Percentiles rank a stretch among this genome's conserved stretches.
These are phyloP conservation scores for Dictyostelium brefeldianum DNA, from an alignment of 78 protist genomes.

Conservation along the genomic window DNA sequence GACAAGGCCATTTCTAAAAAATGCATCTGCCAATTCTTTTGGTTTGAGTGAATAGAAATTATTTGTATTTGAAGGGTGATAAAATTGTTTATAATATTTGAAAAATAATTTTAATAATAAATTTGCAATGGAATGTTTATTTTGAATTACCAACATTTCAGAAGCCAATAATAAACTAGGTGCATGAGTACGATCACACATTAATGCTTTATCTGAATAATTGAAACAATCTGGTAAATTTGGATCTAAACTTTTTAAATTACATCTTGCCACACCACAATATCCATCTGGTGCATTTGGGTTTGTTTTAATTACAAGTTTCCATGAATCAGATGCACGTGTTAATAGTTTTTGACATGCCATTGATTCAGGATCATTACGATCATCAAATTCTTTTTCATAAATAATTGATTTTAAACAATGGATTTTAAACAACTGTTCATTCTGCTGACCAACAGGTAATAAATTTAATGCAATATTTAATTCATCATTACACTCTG, in stretches of 20 bases:
- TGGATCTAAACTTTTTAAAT: not conserved
- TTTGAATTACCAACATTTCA: slow-evolving; percentile 31
- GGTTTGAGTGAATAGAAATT: not conserved
- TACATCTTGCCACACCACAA: slow-evolving; percentile 50
- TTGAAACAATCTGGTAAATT: not conserved
- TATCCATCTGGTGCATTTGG: slow-evolving; percentile 60
- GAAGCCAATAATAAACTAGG: slow-evolving; percentile 39
- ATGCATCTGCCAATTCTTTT: slow-evolving; percentile 27
- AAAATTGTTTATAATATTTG: slow-evolving; percentile 27
- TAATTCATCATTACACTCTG: not conserved
- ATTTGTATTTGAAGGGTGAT: not conserved
- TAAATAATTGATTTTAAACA: not conserved
- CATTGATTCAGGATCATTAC: not conserved
- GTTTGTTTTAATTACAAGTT: slow-evolving; percentile 21
- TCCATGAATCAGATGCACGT: slow-evolving; percentile 6
- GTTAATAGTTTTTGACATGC: not conserved
- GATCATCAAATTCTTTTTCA: slow-evolving; percentile 28
- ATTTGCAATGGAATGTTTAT: not conserved
- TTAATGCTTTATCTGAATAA: slow-evolving; percentile 7
- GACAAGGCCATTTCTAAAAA: slow-evolving; percentile 34
- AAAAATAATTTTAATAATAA: not conserved
- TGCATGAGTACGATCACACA: slow-evolving; percentile 27
- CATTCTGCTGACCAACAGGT: not conserved
- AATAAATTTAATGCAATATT: slow-evolving; percentile 1
- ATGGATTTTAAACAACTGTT: slow-evolving; percentile 5